Percentiles rank a stretch among this genome's conserved stretches.
These are phyloP conservation scores for Ceratocystis eucalypticola DNA, from an alignment of 2,329 filamentous ascomycete species.

Conservation along the genomic window DNA sequence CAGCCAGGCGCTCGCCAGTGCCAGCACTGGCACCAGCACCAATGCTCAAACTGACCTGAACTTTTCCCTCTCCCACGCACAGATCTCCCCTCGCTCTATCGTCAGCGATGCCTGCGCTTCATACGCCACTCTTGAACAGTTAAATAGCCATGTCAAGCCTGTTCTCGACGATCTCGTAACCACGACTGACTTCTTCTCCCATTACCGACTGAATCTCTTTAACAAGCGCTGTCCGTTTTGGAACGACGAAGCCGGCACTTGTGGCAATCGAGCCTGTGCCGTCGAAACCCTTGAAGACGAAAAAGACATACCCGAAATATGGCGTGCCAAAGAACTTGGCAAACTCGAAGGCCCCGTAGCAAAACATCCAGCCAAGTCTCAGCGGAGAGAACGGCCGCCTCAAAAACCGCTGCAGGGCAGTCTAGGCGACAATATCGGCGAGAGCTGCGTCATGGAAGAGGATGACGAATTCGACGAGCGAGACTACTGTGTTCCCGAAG, in stretches of 20 bases:
- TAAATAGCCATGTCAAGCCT: slow-evolving; percentile 67
- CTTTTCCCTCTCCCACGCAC: slow-evolving; percentile 22
- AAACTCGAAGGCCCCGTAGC: slow-evolving; percentile 85
- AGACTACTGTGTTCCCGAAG: slow-evolving; percentile 92
- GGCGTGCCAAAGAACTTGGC: slow-evolving; percentile 81
- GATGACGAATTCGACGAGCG: slow-evolving; percentile 94
- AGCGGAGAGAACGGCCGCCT: slow-evolving; percentile 52
- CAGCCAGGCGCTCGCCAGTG: neutral
- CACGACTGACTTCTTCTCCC: slow-evolving; percentile 92
- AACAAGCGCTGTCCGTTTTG: slow-evolving; percentile 94
- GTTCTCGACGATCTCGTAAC: slow-evolving; percentile 67
- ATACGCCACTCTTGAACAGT: slow-evolving; percentile 72
- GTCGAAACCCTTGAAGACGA: slow-evolving; percentile 93
- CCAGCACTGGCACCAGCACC: slow-evolving; percentile 15
- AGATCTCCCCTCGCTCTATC: slow-evolving; percentile 81
- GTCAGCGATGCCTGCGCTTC: slow-evolving; percentile 92
- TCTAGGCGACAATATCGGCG: slow-evolving; percentile 73
- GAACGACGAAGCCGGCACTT: slow-evolving; percentile 85
- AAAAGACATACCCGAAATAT: slow-evolving; percentile 80
- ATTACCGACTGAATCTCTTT: slow-evolving; percentile 90
- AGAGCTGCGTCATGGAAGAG: slow-evolving; percentile 94
- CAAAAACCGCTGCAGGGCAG: slow-evolving; percentile 65
- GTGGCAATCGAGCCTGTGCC: slow-evolving; percentile 90
- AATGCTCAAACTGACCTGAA: neutral
- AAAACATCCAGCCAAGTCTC: slow-evolving; percentile 66